These are phyloP conservation scores for Notholithocarpus densiflorus DNA, from an alignment of 306 rosid species.

Conservation along the genomic window DNA sequence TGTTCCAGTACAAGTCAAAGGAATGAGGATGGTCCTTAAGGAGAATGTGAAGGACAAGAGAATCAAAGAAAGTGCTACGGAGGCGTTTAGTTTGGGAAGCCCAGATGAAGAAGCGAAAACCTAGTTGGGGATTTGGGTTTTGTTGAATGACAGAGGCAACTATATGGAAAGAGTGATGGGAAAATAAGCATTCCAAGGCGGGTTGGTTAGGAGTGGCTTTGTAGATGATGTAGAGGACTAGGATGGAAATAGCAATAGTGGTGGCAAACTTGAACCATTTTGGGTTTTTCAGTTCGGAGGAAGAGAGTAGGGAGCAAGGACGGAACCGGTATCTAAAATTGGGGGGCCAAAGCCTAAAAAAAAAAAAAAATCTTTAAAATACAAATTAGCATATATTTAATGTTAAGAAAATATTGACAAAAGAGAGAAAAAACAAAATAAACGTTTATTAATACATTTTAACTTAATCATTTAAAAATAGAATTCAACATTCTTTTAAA, in stretches of 20 bases:
- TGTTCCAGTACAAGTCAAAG: slow-evolving; percentile 48
- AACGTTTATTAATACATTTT: too few relatives aligned
- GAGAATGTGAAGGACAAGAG: slow-evolving; percentile 30
- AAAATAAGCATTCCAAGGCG: slow-evolving; percentile 8
- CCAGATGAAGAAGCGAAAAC: slow-evolving; percentile 67
- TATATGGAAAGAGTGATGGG: neutral
- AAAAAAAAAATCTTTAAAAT: too few relatives aligned
- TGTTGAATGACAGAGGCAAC: slow-evolving; percentile 22
- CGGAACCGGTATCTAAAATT: too few relatives aligned
- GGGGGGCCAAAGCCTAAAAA: too few relatives aligned
- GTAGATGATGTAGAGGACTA: slow-evolving; percentile 27
- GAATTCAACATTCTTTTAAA: too few relatives aligned
- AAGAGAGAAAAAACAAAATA: too few relatives aligned
- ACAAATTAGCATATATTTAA: too few relatives aligned
- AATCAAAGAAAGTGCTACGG: neutral
- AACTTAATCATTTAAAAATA: too few relatives aligned
- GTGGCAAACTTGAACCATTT: slow-evolving; percentile 6
- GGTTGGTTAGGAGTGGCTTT: slow-evolving; percentile 6
- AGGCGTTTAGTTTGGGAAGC: slow-evolving; percentile 37
- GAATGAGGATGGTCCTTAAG: slow-evolving; percentile 19
- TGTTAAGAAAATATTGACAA: too few relatives aligned
- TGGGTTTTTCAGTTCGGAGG: slow-evolving; percentile 7
- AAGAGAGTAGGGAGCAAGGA: neutral
- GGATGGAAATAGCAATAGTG: slow-evolving; percentile 9
- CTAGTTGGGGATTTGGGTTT: slow-evolving; percentile 15